phyloP scores from a whole-genome alignment of 306 rosid species.

The Quercus rubra region DNA sequence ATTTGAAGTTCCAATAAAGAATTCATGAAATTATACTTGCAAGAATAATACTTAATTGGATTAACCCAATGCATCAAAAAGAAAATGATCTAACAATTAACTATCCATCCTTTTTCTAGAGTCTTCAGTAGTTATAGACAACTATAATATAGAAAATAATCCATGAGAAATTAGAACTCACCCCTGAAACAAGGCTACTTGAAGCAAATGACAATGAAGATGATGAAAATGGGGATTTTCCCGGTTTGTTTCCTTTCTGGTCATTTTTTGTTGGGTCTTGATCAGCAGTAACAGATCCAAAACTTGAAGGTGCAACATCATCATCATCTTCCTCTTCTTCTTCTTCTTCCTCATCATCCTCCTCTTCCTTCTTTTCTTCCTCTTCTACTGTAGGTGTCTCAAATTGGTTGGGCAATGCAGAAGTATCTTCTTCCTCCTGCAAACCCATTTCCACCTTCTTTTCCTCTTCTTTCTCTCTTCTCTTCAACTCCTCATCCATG shows the following conservation, averaged over 20 bases:
- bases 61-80: not conserved
- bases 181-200: slow-evolving; percentile 66
- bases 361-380: slow-evolving; percentile 40
- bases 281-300: slow-evolving; percentile 57
- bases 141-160: slow-evolving; percentile 5
- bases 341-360: slow-evolving; percentile 50
- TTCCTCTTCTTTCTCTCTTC: slow-evolving; percentile 70
- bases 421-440: slow-evolving; percentile 45
- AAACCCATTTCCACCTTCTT: slow-evolving; percentile 51
- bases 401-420: slow-evolving; percentile 39
- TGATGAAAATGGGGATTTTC: slow-evolving; percentile 78
- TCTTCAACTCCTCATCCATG: slow-evolving; percentile 58
- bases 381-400: slow-evolving; percentile 32
- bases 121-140: not conserved
- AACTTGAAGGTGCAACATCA: slow-evolving; percentile 66
- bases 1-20: not conserved
- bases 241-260: slow-evolving; percentile 53
- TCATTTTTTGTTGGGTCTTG: slow-evolving; percentile 40
- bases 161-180: slow-evolving; percentile 48
- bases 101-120: not conserved
- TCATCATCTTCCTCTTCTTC: slow-evolving; percentile 53
- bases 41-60: not conserved
- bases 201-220: slow-evolving; percentile 75
- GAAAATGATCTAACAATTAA: not conserved
- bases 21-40: not conserved